These are phyloP conservation scores for Coemansia sp. DNA, from an alignment of 192 early-diverging fungal genomes.

Conservation along the genomic window DNA sequence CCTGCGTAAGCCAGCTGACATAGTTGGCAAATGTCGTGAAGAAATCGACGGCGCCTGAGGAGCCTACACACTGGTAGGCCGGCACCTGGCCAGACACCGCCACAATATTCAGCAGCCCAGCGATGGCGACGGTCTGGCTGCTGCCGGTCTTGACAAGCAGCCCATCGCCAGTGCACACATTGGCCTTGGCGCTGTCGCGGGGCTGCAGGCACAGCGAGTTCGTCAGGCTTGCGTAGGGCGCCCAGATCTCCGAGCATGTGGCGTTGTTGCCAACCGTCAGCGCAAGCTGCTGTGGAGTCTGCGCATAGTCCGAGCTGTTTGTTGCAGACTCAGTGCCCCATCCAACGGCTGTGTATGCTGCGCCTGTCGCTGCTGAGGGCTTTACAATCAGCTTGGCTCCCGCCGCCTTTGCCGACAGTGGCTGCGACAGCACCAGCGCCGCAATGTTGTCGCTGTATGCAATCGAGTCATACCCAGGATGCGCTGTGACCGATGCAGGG, in stretches of 20 bases:
- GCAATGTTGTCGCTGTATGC: conserved; percentile 49
- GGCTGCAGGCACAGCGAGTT: conserved; percentile 50
- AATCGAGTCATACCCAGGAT: conserved; percentile 52
- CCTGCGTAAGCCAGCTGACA: conserved; percentile 47
- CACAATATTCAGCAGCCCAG: conserved; percentile 49
- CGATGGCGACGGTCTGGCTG: conserved; percentile 33
- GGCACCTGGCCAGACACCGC: conserved; percentile 35
- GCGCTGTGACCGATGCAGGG: conserved; percentile 26
- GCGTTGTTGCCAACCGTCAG: conserved; percentile 38
- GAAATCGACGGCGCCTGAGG: conserved; percentile 25
- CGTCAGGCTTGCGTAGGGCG: conserved; percentile 43
- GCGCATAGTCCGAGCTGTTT: conserved; percentile 1
- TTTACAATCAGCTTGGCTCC: conserved; percentile 36
- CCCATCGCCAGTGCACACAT: conserved; percentile 44
- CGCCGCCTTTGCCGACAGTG: conserved; percentile 21
- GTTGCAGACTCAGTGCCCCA: conserved; percentile 15
- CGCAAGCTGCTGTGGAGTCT: conserved; percentile 21
- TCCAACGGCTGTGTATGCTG: conserved; percentile 35
- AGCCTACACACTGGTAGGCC: conserved; percentile 20
- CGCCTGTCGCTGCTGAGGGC: conserved; percentile 14
- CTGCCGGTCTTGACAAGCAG: conserved; percentile 38
- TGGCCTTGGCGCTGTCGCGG: conserved; percentile 22
- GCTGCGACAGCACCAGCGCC: conserved; percentile 31
- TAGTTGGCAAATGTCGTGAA: conserved; percentile 55
- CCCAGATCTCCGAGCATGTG: conserved; percentile 41